phyloP scores from a whole-genome alignment of 306 rosid genomes.

The Medicago arabica region DNA sequence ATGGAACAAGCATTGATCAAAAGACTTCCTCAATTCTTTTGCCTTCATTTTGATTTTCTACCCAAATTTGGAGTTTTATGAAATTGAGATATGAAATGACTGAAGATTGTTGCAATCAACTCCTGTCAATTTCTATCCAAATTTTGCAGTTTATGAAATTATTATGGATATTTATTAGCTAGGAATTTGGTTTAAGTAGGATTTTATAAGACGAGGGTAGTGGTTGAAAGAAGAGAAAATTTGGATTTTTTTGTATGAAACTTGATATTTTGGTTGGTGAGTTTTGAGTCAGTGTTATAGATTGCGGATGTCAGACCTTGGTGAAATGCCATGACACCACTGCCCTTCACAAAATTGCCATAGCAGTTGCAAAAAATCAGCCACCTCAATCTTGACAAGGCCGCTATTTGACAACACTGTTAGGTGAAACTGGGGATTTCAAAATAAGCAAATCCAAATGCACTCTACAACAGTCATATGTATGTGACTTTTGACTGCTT shows the following conservation, averaged over 20 bases:
- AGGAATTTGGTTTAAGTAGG: background rate
- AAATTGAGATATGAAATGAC: background rate
- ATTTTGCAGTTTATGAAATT: background rate
- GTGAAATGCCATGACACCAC: background rate
- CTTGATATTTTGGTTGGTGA: background rate
- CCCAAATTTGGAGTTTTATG: background rate
- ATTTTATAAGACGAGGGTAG: background rate
- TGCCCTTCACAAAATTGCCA: background rate
- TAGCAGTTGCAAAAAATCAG: background rate
- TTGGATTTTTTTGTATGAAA: background rate
- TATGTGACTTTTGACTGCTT: slow-evolving; percentile 59
- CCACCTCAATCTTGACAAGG: background rate
- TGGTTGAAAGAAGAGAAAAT: background rate
- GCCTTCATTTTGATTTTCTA: background rate
- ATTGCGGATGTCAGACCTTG: background rate
- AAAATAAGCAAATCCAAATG: background rate
- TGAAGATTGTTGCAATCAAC: background rate
- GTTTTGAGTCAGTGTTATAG: background rate
- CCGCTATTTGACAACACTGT: background rate
- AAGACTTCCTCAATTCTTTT: background rate
- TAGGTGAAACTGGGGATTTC: background rate
- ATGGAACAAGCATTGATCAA: too few species aligned
- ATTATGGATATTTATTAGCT: background rate
- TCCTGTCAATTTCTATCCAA: background rate
- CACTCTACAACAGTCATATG: background rate